Base-by-base conservation (phyloP, 257 asterid species). In the Solanum tacnaense region DNA sequence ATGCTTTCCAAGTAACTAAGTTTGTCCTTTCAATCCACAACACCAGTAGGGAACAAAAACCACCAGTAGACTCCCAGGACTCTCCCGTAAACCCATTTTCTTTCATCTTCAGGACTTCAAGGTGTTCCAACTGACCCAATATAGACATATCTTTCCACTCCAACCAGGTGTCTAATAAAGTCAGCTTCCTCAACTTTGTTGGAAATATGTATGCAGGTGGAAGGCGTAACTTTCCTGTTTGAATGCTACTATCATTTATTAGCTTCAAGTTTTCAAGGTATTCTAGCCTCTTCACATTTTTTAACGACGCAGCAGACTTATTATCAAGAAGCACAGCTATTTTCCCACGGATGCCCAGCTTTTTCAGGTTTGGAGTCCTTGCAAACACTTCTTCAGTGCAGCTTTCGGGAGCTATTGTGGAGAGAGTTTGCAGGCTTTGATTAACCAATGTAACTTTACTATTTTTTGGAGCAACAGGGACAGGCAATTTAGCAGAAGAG, bases 91-190 rank as follows among this genome's bases (percentile, higher is more conserved):
- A 88, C 71, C 88, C 86, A 75, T 84, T 84, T 20, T 85, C 90
- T 32, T 85, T 85, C 81, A 88, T 25, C 88, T 88, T 88, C n/a
- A 88, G 88, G 86, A 88, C 88, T 78, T 88, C 90, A 41, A 93
- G 88, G 29, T 84, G 87, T 29, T 86, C 87, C 74, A 90, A 44
- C 88, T 76, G 29, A 15, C 92, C 93, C 6, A 92, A 87, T 27
- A 76, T 84, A 21, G 88, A 16, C 90, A 93, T 89, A 31, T 92
- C 87, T 0, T 35, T 27, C 95, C 95, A 93, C 2, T 87, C 85
- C 1, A 93, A 90, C 74, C 71, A 76, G 0, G 92, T 91, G 3
- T 72, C 78, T 32, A 82, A 35, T 60, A 93, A 35, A 5, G 89
- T 87, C 36, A 86, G 84, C 67, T 31, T 89, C 21, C 75, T 78